These are phyloP conservation scores for Blakeslea trispora DNA, from an alignment of 371 early-diverging fungal genomes.

Conservation along the genomic window DNA sequence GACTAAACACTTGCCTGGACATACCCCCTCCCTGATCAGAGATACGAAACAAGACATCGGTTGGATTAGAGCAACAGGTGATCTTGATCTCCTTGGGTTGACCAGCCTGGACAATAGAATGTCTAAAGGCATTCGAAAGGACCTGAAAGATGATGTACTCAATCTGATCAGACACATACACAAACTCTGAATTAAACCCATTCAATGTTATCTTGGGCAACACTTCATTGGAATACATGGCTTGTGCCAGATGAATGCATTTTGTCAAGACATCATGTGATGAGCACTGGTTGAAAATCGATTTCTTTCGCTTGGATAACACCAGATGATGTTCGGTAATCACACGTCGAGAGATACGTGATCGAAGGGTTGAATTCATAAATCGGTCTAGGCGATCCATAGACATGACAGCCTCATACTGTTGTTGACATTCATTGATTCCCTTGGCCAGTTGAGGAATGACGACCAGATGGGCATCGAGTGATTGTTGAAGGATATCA, in stretches of 20 bases:
- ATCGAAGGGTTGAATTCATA: conserved; percentile 76
- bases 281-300: conserved; percentile 58
- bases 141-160: conserved; percentile 86
- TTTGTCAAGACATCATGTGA: conserved; percentile 61
- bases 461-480: conserved; percentile 72
- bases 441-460: conserved; percentile 85
- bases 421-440: conserved; percentile 69
- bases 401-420: conserved; percentile 42
- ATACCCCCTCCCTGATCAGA: conserved; percentile 86
- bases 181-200: conserved; percentile 61
- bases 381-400: conserved; percentile 68
- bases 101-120: conserved; percentile 14
- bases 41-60: conserved; percentile 74
- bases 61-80: conserved; percentile 66
- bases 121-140: conserved; percentile 72
- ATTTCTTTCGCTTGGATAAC: conserved; percentile 48
- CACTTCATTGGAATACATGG: neutral
- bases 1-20: conserved; percentile 43
- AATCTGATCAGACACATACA: conserved; percentile 85
- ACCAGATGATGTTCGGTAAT: conserved; percentile 84
- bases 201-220: conserved; percentile 15
- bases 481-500: conserved; percentile 56
- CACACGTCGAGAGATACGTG: conserved; percentile 82
- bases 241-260: conserved; percentile 50
- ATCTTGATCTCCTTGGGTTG: conserved; percentile 52